A percentile compares a stretch with the other conserved stretches of the same genome.
Conservation (phyloP, 345 rosid genomes). For the Eucalyptus albens region DNA sequence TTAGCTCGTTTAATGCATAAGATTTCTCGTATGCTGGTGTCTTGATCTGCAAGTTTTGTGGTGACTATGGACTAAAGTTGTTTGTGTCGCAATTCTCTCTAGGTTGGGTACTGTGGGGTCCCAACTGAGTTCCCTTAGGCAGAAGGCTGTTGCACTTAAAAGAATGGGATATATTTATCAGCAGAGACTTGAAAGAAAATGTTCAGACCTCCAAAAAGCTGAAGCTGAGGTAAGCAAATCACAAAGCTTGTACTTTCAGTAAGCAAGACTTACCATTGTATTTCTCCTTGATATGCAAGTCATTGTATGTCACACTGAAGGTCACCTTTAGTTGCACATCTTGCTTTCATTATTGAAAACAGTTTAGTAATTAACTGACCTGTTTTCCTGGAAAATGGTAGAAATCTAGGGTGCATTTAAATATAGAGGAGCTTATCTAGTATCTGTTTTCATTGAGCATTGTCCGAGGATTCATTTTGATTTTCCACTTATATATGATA, state of each 20-base stretch:
- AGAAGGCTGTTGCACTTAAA: conserved; percentile 24
- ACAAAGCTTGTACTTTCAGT: neutral
- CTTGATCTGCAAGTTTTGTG: neutral
- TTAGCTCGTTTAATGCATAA: neutral
- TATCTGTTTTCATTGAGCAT: neutral
- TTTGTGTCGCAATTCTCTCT: neutral
- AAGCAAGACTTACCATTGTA: neutral
- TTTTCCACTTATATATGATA: neutral
- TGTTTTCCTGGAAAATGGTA: neutral
- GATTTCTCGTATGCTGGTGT: neutral
- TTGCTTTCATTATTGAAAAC: neutral
- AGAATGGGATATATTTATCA: conserved; percentile 22
- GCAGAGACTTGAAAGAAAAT: conserved; percentile 42
- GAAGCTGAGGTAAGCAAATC: conserved; percentile 66
- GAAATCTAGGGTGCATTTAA: neutral
- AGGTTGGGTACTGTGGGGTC: conserved; percentile 47
- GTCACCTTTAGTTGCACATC: neutral
- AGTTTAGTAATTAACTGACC: neutral
- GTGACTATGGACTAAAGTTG: neutral
- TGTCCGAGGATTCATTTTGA: neutral
- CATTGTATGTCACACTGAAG: neutral
- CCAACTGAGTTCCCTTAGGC: conserved; percentile 25
- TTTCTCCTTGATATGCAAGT: neutral
- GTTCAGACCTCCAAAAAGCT: conserved; percentile 70
- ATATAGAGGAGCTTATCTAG: neutral